phyloP scores from a whole-genome alignment of 192 early-diverging fungal genomes.

The Coemansia sp. region DNA sequence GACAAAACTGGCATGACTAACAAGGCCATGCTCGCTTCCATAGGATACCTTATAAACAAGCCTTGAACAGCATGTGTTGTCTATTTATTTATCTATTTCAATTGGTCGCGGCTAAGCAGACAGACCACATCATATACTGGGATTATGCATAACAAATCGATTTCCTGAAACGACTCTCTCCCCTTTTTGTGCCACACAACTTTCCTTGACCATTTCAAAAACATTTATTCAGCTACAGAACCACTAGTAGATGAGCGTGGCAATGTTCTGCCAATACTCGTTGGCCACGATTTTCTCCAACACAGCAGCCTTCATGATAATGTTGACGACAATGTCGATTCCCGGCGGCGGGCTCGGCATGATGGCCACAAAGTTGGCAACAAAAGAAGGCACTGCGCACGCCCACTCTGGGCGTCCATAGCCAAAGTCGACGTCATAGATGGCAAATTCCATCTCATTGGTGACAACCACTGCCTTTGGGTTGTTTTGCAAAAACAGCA shows the following conservation, averaged over 20 bases:
- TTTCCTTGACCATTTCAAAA: too few species aligned
- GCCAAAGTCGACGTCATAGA: slow-evolving; percentile 46
- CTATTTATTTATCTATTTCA: too few species aligned
- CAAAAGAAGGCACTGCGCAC: slow-evolving; percentile 45
- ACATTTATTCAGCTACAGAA: too few species aligned
- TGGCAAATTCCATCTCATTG: slow-evolving; percentile 41
- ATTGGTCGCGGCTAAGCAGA: too few species aligned
- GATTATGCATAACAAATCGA: too few species aligned
- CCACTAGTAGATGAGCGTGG: slow-evolving; percentile 33
- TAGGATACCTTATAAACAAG: too few species aligned
- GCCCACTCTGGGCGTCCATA: slow-evolving; percentile 45
- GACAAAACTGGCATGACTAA: too few species aligned
- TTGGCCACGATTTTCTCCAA: slow-evolving; percentile 35
- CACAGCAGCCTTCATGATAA: slow-evolving; percentile 33
- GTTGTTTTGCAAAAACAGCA: slow-evolving; percentile 29
- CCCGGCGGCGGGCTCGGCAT: slow-evolving; percentile 43
- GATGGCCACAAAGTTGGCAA: slow-evolving; percentile 49
- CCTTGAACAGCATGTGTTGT: too few species aligned
- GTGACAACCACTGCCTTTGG: slow-evolving; percentile 37
- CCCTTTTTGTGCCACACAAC: too few species aligned
- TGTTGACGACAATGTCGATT: slow-evolving; percentile 42
- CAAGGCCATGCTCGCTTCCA: too few species aligned
- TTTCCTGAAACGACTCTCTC: too few species aligned
- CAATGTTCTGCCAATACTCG: slow-evolving; percentile 39
- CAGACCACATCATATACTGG: too few species aligned